phyloP scores from a whole-genome alignment of 192 early-diverging fungal genomes.

The Spinellus fusiger region DNA sequence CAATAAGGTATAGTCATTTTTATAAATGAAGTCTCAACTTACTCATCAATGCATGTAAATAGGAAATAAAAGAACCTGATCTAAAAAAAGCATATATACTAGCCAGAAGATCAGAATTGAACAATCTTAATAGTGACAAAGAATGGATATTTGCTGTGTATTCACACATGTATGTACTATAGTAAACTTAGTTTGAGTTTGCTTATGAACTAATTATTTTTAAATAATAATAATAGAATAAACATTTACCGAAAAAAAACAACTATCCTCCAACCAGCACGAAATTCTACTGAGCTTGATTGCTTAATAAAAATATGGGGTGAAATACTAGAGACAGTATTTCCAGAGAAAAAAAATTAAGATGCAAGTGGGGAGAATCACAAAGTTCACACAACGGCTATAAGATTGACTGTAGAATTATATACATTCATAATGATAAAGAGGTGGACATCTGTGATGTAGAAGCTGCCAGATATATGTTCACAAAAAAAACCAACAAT shows the following conservation, averaged over 20 bases:
- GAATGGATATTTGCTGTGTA: background rate
- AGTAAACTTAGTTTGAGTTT: background rate
- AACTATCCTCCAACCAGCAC: background rate
- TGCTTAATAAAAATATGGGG: background rate
- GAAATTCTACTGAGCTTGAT: background rate
- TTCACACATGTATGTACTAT: background rate
- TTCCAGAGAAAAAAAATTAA: background rate
- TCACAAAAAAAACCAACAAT: background rate
- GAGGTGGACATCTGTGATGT: background rate
- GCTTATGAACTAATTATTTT: too few relatives aligned
- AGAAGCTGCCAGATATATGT: background rate
- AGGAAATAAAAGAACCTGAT: background rate
- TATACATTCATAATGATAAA: background rate
- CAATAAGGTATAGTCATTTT: too few relatives aligned
- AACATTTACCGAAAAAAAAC: background rate
- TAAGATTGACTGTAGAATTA: background rate
- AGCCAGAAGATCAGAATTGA: background rate
- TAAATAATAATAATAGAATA: background rate
- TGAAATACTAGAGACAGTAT: background rate
- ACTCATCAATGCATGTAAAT: too few relatives aligned
- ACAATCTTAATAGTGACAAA: background rate
- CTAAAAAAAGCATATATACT: background rate
- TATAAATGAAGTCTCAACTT: too few relatives aligned
- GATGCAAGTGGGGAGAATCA: background rate
- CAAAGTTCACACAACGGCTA: background rate